These are phyloP conservation scores for Eragrostis curvula DNA, from an alignment of 176 grass and related monocot species.

Conservation along the genomic window DNA sequence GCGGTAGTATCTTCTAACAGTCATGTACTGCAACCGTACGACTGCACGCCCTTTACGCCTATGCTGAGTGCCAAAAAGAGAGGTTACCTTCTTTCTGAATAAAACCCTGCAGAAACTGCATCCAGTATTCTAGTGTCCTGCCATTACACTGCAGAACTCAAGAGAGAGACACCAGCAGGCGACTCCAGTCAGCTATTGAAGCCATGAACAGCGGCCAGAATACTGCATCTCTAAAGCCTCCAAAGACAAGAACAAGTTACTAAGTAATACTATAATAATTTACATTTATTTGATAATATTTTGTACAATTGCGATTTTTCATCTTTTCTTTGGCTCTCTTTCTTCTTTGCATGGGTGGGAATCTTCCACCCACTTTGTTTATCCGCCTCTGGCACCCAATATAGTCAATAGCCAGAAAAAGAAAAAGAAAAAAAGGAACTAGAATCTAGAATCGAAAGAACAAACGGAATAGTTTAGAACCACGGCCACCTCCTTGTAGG, in stretches of 20 bases:
- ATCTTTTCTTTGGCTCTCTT: not conserved
- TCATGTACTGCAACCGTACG: too few species aligned
- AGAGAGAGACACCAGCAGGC: too few species aligned
- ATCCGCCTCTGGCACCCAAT: not conserved
- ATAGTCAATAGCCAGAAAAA: not conserved
- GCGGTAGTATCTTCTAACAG: too few species aligned
- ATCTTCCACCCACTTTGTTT: slow-evolving; percentile 25
- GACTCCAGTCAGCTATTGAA: too few species aligned
- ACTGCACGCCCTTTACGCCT: too few species aligned
- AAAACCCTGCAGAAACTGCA: too few species aligned
- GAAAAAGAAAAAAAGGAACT: not conserved
- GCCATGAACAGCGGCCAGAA: too few species aligned
- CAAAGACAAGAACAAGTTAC: not conserved
- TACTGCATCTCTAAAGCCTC: not conserved
- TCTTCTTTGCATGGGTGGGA: slow-evolving; percentile 1
- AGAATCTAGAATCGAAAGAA: slow-evolving; percentile 32
- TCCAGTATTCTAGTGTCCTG: too few species aligned
- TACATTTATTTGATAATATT: slow-evolving; percentile 22
- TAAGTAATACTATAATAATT: not conserved
- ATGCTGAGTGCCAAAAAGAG: too few species aligned
- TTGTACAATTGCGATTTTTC: slow-evolving; percentile 8
- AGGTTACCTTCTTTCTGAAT: too few species aligned
- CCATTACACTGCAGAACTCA: too few species aligned
- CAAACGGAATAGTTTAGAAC: slow-evolving; percentile 32
- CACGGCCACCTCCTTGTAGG: not conserved